These are phyloP conservation scores for Fragaria nilgerrensis DNA, from an alignment of 306 rosid genomes.

Conservation along the genomic window DNA sequence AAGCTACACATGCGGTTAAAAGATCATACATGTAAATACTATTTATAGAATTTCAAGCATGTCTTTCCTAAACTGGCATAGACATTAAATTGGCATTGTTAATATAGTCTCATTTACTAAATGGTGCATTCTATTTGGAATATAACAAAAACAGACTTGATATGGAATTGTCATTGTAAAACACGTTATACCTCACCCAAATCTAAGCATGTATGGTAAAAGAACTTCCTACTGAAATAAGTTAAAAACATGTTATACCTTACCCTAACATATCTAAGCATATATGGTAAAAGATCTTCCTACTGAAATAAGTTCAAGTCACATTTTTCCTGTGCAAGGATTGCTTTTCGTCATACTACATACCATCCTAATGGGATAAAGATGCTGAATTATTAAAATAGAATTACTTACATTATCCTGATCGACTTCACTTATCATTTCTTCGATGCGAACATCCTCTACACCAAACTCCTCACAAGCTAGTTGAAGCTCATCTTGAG, in stretches of 20 bases:
- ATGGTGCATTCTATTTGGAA: not conserved
- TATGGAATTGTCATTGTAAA: not conserved
- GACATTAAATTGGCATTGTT: not conserved
- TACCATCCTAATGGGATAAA: not conserved
- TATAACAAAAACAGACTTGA: not conserved
- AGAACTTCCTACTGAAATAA: not conserved
- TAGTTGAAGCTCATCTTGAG: constrained; percentile 91
- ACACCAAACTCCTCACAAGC: constrained; percentile 96
- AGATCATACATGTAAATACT: not conserved
- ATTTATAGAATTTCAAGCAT: not conserved
- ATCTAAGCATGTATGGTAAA: not conserved
- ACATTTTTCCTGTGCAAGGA: not conserved
- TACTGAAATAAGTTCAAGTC: not conserved
- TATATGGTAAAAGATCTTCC: not conserved
- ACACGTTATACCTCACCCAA: not conserved
- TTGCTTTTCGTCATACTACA: not conserved
- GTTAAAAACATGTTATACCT: not conserved
- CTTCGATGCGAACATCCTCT: constrained; percentile 76
- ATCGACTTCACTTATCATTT: constrained; percentile 85
- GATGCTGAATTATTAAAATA: not conserved
- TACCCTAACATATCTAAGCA: not conserved
- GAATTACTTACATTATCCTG: constrained; percentile 74
- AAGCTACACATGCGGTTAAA: not conserved
- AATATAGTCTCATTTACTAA: not conserved
- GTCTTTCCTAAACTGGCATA: not conserved